A percentile compares a stretch with the other conserved stretches of the same genome.
Conservation (phyloP, 139 green algal species). For the Klebsormidium nitens region DNA sequence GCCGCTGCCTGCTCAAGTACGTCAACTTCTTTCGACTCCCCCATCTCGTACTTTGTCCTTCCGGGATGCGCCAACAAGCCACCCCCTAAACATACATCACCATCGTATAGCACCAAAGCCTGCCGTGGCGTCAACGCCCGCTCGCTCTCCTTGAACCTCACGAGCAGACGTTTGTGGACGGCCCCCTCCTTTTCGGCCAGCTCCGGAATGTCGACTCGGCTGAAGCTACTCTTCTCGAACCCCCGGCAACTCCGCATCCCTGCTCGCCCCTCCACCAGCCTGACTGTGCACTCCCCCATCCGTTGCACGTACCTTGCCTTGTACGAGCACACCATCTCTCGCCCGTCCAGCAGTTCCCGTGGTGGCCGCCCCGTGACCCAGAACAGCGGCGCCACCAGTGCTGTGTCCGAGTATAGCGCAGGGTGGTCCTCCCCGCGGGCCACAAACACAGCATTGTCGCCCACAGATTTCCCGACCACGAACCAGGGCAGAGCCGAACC, state of each 20-base stretch:
- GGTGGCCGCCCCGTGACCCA: conserved; percentile 54
- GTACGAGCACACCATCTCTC: conserved; percentile 38
- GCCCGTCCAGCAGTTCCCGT: neutral
- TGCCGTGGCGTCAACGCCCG: conserved; percentile 63
- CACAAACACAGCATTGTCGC: conserved; percentile 47
- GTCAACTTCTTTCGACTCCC: no score
- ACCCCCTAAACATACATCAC: conserved; percentile 34
- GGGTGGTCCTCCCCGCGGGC: conserved; percentile 53
- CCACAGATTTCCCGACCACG: conserved; percentile 60
- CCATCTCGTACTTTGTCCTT: no score
- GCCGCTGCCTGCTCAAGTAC: no score
- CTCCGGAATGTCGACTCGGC: neutral
- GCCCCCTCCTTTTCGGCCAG: conserved; percentile 3
- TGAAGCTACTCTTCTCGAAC: neutral
- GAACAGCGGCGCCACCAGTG: conserved; percentile 39
- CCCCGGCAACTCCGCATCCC: neutral
- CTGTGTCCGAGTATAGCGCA: conserved; percentile 49
- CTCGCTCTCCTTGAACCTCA: conserved; percentile 45
- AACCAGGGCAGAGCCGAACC: conserved; percentile 52
- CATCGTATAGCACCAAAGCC: conserved; percentile 68
- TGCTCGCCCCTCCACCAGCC: neutral
- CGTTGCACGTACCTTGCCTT: conserved; percentile 56
- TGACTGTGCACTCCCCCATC: conserved; percentile 24
- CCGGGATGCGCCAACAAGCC: conserved; percentile 2
- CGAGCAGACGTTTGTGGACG: conserved; percentile 3